These are phyloP conservation scores for Sclerotinia subarctica DNA, from an alignment of 2,329 filamentous ascomycete genomes.

Conservation along the genomic window DNA sequence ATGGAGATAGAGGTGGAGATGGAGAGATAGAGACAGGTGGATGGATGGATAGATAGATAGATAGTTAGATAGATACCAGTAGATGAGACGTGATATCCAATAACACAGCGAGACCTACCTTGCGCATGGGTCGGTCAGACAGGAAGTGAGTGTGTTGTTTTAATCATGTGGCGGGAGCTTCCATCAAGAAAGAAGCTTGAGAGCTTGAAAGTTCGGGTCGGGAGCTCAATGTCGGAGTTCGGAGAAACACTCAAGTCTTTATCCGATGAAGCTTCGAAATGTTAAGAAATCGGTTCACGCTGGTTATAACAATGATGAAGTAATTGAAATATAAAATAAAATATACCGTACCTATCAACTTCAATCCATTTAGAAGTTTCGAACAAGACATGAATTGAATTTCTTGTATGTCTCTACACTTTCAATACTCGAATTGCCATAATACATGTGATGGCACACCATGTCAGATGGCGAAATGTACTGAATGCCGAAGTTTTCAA, in stretches of 20 bases:
- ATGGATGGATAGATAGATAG: neutral
- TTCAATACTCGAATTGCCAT: neutral
- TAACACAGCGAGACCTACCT: neutral
- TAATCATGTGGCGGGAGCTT: slow-evolving; percentile 18
- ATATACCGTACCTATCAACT: too few species aligned
- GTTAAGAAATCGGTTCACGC: neutral
- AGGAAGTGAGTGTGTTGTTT: neutral
- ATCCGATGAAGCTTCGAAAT: slow-evolving; percentile 1
- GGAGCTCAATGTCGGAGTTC: neutral
- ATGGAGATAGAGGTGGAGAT: neutral
- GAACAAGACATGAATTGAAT: neutral
- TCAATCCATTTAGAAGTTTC: neutral
- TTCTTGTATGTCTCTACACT: neutral
- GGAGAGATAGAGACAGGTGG: neutral
- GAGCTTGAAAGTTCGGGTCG: neutral
- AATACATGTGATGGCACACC: slow-evolving; percentile 2
- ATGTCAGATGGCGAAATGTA: neutral
- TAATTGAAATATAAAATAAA: too few species aligned
- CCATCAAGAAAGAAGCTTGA: neutral
- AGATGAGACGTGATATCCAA: neutral
- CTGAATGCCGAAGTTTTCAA: neutral
- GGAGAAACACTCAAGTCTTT: slow-evolving; percentile 3
- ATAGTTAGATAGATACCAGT: neutral
- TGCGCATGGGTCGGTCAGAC: neutral
- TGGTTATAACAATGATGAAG: too few species aligned